Evolutionary conservation across 2,329 filamentous ascomycete genomes (phyloP).

Genomic region (Aureobasidium sp.): DNA sequence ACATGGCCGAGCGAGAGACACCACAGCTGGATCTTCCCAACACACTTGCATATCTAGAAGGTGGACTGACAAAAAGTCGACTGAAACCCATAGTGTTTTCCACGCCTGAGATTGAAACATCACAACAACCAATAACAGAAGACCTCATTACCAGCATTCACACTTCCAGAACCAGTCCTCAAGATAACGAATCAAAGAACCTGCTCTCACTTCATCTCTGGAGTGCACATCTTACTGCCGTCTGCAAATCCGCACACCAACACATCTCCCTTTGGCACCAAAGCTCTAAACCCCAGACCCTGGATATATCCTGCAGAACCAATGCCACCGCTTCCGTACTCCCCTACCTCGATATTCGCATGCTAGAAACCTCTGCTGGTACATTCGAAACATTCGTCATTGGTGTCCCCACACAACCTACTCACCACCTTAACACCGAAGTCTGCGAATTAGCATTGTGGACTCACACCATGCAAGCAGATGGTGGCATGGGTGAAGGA

Average conservation of each 20-base stretch:
- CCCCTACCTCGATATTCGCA: neutral
- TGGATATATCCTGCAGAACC: neutral
- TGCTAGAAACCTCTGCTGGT: neutral
- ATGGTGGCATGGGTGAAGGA: neutral
- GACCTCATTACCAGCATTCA: neutral
- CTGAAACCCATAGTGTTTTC: conserved; percentile 31
- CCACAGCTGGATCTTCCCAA: conserved; percentile 62
- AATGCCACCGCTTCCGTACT: neutral
- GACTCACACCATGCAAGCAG: neutral
- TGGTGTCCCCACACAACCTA: neutral
- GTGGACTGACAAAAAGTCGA: conserved; percentile 59
- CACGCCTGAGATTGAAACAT: neutral
- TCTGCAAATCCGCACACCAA: conserved; percentile 1
- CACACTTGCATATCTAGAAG: conserved; percentile 70
- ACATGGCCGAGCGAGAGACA: conserved; percentile 70
- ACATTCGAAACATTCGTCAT: neutral
- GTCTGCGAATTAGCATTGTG: neutral
- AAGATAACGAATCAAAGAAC: neutral
- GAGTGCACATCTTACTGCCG: neutral
- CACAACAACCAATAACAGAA: neutral
- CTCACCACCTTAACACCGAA: neutral
- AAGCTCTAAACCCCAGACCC: neutral
- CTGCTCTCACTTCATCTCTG: neutral
- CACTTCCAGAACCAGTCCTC: neutral
- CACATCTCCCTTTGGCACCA: conserved; percentile 11